Evolutionary conservation across 805 yeast genomes (phyloP).

Genomic region (Saccharomycopsis microspora): DNA sequence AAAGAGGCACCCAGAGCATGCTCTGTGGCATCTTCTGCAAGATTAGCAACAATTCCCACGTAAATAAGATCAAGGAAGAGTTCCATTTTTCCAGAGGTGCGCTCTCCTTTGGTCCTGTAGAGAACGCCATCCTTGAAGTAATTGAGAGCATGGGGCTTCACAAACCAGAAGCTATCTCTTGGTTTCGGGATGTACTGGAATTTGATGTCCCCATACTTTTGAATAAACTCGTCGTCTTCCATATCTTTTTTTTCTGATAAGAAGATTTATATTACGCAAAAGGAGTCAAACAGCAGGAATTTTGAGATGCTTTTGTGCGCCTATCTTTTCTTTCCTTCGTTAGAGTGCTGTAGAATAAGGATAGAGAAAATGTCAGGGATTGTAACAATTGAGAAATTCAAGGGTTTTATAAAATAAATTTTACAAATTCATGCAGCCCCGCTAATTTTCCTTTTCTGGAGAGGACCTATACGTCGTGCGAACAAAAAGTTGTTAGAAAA

Average conservation of each 20-base stretch:
- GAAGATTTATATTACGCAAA: no score
- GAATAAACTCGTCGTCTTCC: constrained; percentile 26
- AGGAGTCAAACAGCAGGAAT: no score
- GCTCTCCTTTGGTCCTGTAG: constrained; percentile 43
- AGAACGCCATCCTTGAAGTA: constrained; percentile 47
- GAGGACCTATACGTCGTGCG: no score
- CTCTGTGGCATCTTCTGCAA: constrained; percentile 43
- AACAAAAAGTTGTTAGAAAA: no score
- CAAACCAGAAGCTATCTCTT: constrained; percentile 28
- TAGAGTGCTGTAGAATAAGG: no score
- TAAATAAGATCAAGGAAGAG: constrained; percentile 52
- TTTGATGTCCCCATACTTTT: constrained; percentile 34
- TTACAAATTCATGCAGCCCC: no score
- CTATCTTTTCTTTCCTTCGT: no score
- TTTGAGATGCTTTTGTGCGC: no score
- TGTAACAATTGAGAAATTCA: no score
- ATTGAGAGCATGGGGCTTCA: constrained; percentile 47
- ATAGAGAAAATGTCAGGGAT: no score
- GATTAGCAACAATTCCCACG: constrained; percentile 51
- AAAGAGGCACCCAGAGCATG: constrained; percentile 37
- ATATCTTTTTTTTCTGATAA: neutral
- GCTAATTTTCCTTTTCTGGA: no score
- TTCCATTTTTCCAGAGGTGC: constrained; percentile 41
- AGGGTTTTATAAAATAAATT: no score
- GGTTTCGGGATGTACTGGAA: constrained; percentile 30